These are phyloP conservation scores for Stereum hirsutum DNA, from an alignment of 1,284 basidiomycete genomes.

Conservation along the genomic window DNA sequence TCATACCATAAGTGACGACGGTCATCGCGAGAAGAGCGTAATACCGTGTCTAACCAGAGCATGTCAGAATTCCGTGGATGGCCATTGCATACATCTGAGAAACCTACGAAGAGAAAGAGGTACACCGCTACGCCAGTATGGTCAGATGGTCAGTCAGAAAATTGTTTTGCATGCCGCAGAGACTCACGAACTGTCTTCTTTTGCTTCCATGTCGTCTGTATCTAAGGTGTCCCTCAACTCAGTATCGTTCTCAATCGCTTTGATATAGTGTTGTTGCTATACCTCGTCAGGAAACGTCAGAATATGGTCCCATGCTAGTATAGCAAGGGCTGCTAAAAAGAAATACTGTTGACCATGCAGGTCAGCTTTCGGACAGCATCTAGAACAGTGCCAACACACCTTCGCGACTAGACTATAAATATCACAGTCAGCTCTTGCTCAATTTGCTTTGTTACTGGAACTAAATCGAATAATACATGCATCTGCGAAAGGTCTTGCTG, in stretches of 20 bases:
- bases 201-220: conserved; percentile 12
- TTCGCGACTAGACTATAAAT: conserved; percentile 10
- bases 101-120: conserved; percentile 10
- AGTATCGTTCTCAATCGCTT: neutral
- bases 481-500: too few relatives aligned
- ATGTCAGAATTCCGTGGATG: neutral
- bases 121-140: conserved; percentile 10
- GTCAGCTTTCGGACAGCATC: neutral
- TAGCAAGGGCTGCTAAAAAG: conserved; percentile 9
- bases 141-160: neutral
- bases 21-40: conserved; percentile 9
- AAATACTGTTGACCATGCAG: conserved; percentile 8
- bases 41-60: conserved; percentile 10
- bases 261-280: too few relatives aligned
- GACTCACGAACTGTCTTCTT: conserved; percentile 11
- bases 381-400: conserved; percentile 1
- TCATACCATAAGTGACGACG: conserved; percentile 11
- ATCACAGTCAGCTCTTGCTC: too few relatives aligned
- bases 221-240: neutral
- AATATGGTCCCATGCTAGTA: conserved; percentile 11
- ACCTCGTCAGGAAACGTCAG: conserved; percentile 11
- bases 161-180: neutral
- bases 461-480: too few relatives aligned
- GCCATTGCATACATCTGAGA: neutral
- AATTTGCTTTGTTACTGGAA: too few relatives aligned